A percentile compares a stretch with the other conserved stretches of the same genome.
Conservation (phyloP, 352 stramenopile species). For the Plasmopara viticola region DNA sequence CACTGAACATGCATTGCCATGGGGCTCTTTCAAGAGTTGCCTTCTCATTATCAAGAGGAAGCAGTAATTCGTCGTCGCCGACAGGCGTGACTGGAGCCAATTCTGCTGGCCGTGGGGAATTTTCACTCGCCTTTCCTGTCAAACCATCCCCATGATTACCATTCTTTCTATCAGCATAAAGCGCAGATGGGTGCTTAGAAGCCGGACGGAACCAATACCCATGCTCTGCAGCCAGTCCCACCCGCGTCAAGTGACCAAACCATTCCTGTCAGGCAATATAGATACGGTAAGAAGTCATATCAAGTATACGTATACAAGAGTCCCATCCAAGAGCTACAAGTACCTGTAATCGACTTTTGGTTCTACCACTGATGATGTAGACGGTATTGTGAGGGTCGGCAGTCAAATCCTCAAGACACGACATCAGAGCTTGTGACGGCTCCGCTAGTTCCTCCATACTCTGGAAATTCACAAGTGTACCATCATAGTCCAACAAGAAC, state of each 20-base stretch:
- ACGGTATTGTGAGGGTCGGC: slow-evolving; percentile 73
- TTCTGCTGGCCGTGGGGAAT: slow-evolving; percentile 9
- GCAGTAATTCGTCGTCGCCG: slow-evolving; percentile 15
- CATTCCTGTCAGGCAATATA: slow-evolving; percentile 45
- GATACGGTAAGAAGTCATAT: slow-evolving; percentile 1
- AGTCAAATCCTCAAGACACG: slow-evolving; percentile 63
- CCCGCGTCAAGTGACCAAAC: slow-evolving; percentile 71
- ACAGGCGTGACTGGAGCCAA: background rate
- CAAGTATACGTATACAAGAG: too few species aligned
- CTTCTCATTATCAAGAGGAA: slow-evolving; percentile 10
- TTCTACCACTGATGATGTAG: slow-evolving; percentile 80
- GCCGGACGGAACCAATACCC: slow-evolving; percentile 78
- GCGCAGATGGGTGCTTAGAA: slow-evolving; percentile 39
- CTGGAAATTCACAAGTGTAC: slow-evolving; percentile 75
- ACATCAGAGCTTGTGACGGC: slow-evolving; percentile 45
- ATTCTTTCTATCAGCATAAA: slow-evolving; percentile 11
- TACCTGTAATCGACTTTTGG: slow-evolving; percentile 63
- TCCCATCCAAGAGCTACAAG: background rate
- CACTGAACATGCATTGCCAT: slow-evolving; percentile 82
- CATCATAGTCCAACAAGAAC: slow-evolving; percentile 84
- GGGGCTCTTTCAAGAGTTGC: slow-evolving; percentile 27
- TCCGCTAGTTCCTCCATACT: slow-evolving; percentile 68
- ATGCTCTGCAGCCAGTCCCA: slow-evolving; percentile 72
- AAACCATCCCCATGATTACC: slow-evolving; percentile 6
- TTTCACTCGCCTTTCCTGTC: slow-evolving; percentile 9